Percentiles rank a stretch among this genome's conserved stretches.
phyloP scores from a whole-genome alignment of 2,329 filamentous ascomycete genomes.

The Ophiostoma angusticollis region DNA sequence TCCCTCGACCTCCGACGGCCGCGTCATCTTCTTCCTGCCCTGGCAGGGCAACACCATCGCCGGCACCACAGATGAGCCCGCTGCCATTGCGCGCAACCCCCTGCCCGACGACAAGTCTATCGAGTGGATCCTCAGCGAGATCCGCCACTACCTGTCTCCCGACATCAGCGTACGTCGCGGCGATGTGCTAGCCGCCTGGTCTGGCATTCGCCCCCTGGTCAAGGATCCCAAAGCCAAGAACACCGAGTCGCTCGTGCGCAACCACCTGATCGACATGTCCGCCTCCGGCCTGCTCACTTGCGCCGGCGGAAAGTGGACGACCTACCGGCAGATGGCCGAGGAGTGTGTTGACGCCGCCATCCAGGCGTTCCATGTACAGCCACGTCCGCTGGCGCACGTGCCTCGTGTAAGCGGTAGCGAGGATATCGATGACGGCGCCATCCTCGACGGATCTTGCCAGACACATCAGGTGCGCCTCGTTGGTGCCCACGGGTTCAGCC shows the following conservation, averaged over 20 bases:
- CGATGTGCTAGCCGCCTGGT: slow-evolving; percentile 72
- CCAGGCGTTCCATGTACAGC: slow-evolving; percentile 46
- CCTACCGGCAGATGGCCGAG: slow-evolving; percentile 78
- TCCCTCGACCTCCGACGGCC: slow-evolving; percentile 68
- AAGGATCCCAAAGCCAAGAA: slow-evolving; percentile 70
- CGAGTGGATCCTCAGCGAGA: slow-evolving; percentile 67
- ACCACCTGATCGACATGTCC: slow-evolving; percentile 65
- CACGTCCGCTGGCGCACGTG: slow-evolving; percentile 32
- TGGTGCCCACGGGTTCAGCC: slow-evolving; percentile 67
- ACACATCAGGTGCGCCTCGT: slow-evolving; percentile 62
- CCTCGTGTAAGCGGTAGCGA: slow-evolving; percentile 57
- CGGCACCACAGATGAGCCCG: slow-evolving; percentile 67
- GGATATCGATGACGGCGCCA: slow-evolving; percentile 56
- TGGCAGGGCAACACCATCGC: slow-evolving; percentile 82
- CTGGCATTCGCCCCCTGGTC: slow-evolving; percentile 62
- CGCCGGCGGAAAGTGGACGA: slow-evolving; percentile 79
- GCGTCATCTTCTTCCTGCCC: slow-evolving; percentile 75
- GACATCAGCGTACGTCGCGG: slow-evolving; percentile 62
- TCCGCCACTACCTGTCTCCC: slow-evolving; percentile 61
- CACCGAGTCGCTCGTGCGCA: slow-evolving; percentile 71
- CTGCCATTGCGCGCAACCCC: slow-evolving; percentile 53
- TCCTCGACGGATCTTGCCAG: slow-evolving; percentile 58
- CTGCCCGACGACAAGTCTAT: slow-evolving; percentile 66
- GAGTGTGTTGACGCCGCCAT: slow-evolving; percentile 72
- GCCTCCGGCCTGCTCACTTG: slow-evolving; percentile 64